Evolutionary conservation across 1,139 yeast genomes (phyloP).

Genomic region (Saccharomyces hybrid): DNA sequence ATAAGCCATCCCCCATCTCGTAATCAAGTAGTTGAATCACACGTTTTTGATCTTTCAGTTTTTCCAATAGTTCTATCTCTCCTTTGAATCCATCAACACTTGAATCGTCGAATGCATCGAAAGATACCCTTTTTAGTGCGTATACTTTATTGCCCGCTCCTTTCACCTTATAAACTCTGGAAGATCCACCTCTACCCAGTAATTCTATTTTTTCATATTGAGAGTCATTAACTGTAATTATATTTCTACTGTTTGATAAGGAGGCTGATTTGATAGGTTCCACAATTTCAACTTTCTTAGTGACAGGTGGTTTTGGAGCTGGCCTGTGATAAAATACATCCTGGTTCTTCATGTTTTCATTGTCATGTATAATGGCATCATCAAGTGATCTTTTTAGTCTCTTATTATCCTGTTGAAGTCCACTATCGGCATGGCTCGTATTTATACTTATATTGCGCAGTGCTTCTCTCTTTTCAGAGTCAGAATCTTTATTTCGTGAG

Average conservation of each 20-base stretch:
- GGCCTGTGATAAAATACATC: slow-evolving; percentile 6
- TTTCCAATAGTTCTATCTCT: slow-evolving; percentile 68
- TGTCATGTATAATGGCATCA: neutral
- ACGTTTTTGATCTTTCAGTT: slow-evolving; percentile 53
- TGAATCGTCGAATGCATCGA: slow-evolving; percentile 71
- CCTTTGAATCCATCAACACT: slow-evolving; percentile 79
- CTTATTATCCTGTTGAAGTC: slow-evolving; percentile 3
- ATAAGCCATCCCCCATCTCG: slow-evolving; percentile 54
- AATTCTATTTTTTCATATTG: slow-evolving; percentile 70
- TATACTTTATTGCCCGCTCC: slow-evolving; percentile 48
- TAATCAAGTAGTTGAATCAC: slow-evolving; percentile 77
- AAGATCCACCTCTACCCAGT: slow-evolving; percentile 88
- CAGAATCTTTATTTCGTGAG: slow-evolving; percentile 4
- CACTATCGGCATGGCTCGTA: slow-evolving; percentile 9
- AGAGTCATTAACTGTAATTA: slow-evolving; percentile 45
- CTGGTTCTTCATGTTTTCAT: neutral
- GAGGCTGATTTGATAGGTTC: slow-evolving; percentile 17
- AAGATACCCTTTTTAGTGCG: slow-evolving; percentile 77
- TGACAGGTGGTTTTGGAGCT: slow-evolving; percentile 5
- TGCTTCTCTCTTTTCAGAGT: slow-evolving; percentile 21
- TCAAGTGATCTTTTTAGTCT: neutral
- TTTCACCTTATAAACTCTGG: slow-evolving; percentile 81
- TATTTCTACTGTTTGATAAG: slow-evolving; percentile 12
- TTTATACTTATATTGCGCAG: slow-evolving; percentile 26
- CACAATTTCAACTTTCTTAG: slow-evolving; percentile 23